Evolutionary conservation across 768 basidiomycete species (phyloP), one percentile per base, ranked within the genome.

Genomic region (Tylopilus sp.): DNA sequence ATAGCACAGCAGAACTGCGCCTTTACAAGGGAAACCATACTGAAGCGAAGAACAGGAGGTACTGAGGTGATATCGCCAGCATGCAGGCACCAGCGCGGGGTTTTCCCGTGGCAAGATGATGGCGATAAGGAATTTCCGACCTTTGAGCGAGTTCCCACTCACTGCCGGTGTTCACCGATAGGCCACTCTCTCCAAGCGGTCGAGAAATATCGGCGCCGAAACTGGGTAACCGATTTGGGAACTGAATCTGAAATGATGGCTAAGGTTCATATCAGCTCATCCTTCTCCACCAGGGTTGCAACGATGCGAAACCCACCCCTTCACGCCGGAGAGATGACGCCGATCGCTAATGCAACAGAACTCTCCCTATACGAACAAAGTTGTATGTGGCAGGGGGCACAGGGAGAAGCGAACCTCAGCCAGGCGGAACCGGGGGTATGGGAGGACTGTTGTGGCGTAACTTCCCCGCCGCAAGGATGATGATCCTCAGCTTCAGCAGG

Each of bases 1-100:
- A 46, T 10, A 15, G 48, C 54, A 62, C 55, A 62, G 55, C 46
- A 57, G 26, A 23, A 46, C 60, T 46, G 60, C 31, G 51, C 48
- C 51, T 48, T 36, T 26, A n/a, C 28, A 40, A 28, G n/a, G 9
- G 15, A 20, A 31, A 28, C 15, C 36, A 33, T 6, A 31, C 20
- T 47, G 36, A 40, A 31, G 46, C 30, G 30, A 40, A 39, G 20
- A 31, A 18, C 18, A 33, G 31, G 25, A 39, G 5, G 44, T 33
- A 22, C 11, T 38, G 30, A 36, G 28, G n/a, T n/a, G n/a, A n/a
- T 42, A 41, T 56, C 60, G 57, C 57, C 50, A 44, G 26, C 46
- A 43, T 40, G 30, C 44, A 38, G n/a, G 43, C 15, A 21, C 52
- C 53, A 20, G 44, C 44, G 55, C 57, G 49, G 45, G 47, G 8